A percentile compares a stretch with the other conserved stretches of the same genome.
Evolutionary conservation across 495 filamentous ascomycete genomes (phyloP).

Genomic region (Ramalina peruviana): DNA sequence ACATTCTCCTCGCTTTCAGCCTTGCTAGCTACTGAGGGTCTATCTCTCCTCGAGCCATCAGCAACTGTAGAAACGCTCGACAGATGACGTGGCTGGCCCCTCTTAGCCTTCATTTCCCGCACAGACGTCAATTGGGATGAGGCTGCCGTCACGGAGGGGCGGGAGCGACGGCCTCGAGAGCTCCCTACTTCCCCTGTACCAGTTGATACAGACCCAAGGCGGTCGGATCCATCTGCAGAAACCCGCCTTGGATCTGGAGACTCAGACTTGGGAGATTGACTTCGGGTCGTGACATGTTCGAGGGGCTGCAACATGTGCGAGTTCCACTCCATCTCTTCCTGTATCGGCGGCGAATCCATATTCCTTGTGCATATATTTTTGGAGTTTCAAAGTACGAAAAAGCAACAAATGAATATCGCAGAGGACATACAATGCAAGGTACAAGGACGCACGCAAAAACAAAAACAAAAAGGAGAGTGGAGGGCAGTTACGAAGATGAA

Average conservation of each 20-base stretch:
- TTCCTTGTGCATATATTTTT: no score
- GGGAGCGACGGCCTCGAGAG: slow-evolving; percentile 10
- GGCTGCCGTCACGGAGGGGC: slow-evolving; percentile 12
- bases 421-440: no score
- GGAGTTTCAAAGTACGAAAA: no score
- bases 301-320: slow-evolving; percentile 12
- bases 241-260: slow-evolving; percentile 11
- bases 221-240: neutral
- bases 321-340: neutral
- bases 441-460: no score
- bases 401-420: no score
- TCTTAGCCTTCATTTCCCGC: slow-evolving; percentile 12
- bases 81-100: neutral
- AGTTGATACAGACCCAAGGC: neutral
- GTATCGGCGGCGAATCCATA: no score
- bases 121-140: slow-evolving; percentile 10
- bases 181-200: neutral
- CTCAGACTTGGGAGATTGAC: neutral
- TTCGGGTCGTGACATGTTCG: neutral
- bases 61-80: neutral
- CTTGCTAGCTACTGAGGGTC: neutral
- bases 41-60: neutral
- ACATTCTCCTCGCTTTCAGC: slow-evolving; percentile 11
- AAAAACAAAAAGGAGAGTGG: no score
- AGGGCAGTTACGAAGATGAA: no score